Percentiles rank a stretch among this genome's conserved stretches.
phyloP scores from a whole-genome alignment of 257 asterid genomes.

The Handroanthus guayacan region DNA sequence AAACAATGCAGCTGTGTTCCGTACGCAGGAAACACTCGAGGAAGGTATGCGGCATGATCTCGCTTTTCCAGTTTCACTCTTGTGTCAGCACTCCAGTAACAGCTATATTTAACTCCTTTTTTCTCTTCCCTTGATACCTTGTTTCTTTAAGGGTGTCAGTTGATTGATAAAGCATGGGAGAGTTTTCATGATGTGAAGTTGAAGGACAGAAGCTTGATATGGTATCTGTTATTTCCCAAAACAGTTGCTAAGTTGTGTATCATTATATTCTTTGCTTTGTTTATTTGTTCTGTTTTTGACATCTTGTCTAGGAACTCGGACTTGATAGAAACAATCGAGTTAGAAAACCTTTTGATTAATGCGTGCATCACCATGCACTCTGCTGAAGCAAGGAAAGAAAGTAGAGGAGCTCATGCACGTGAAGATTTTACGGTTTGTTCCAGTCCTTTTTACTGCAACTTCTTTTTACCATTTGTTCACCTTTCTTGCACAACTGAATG shows the following conservation, averaged over 20 bases:
- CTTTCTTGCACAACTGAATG: slow-evolving; percentile 18
- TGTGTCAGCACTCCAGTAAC: neutral
- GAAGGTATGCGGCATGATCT: slow-evolving; percentile 51
- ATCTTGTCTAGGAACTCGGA: slow-evolving; percentile 68
- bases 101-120: neutral
- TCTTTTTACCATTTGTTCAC: neutral
- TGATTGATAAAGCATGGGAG: slow-evolving; percentile 77
- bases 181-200: slow-evolving; percentile 72
- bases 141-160: slow-evolving; percentile 58
- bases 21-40: slow-evolving; percentile 73
- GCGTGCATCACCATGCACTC: slow-evolving; percentile 87
- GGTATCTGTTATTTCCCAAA: slow-evolving; percentile 46
- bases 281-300: neutral
- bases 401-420: slow-evolving; percentile 92
- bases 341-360: slow-evolving; percentile 77
- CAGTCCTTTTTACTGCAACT: neutral
- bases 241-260: neutral
- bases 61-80: neutral
- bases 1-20: slow-evolving; percentile 79
- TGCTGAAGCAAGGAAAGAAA: slow-evolving; percentile 85
- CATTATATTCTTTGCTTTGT: neutral
- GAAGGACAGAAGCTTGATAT: slow-evolving; percentile 72
- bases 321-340: slow-evolving; percentile 73
- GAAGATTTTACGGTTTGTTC: slow-evolving; percentile 76
- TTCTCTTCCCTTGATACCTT: neutral